phyloP scores from a whole-genome alignment of 371 early-diverging fungal species.

The Haplosporangium sp. region DNA sequence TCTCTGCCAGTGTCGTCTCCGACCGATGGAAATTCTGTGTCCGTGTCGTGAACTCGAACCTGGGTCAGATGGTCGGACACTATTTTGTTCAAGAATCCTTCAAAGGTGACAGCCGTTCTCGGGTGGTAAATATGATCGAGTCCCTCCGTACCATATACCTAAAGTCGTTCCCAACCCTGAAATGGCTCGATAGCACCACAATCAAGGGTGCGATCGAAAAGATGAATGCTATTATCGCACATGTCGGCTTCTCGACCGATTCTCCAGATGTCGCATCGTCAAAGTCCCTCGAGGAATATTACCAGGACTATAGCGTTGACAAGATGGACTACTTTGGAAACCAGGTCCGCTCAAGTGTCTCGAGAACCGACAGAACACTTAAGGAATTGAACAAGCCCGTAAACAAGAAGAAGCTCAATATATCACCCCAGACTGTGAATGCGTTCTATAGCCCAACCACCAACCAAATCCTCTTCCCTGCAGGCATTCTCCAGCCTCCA shows the following conservation, averaged over 20 bases:
- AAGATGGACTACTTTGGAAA: slow-evolving; percentile 55
- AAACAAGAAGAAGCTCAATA: not conserved
- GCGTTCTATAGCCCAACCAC: not conserved
- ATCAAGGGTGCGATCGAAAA: slow-evolving; percentile 59
- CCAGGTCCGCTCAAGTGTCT: too few species aligned
- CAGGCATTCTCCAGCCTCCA: not conserved
- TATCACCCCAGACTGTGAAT: not conserved
- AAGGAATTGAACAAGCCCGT: not conserved
- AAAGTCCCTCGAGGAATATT: slow-evolving; percentile 56
- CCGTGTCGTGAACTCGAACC: slow-evolving; percentile 35
- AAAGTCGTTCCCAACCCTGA: slow-evolving; percentile 51
- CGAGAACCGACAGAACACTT: not conserved
- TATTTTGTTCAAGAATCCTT: slow-evolving; percentile 57
- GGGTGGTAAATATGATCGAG: slow-evolving; percentile 46
- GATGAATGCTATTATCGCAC: slow-evolving; percentile 39
- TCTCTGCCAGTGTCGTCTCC: too few species aligned
- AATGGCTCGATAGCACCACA: slow-evolving; percentile 65
- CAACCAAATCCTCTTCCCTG: not conserved
- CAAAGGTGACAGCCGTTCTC: slow-evolving; percentile 40
- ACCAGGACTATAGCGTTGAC: slow-evolving; percentile 41
- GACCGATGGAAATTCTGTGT: slow-evolving; percentile 43
- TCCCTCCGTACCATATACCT: slow-evolving; percentile 55
- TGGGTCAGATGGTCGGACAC: slow-evolving; percentile 64
- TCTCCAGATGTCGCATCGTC: slow-evolving; percentile 44
- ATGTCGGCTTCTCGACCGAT: slow-evolving; percentile 60